Conservation (phyloP, 2,329 filamentous ascomycete genomes). For the Aspergillus amoenus region DNA sequence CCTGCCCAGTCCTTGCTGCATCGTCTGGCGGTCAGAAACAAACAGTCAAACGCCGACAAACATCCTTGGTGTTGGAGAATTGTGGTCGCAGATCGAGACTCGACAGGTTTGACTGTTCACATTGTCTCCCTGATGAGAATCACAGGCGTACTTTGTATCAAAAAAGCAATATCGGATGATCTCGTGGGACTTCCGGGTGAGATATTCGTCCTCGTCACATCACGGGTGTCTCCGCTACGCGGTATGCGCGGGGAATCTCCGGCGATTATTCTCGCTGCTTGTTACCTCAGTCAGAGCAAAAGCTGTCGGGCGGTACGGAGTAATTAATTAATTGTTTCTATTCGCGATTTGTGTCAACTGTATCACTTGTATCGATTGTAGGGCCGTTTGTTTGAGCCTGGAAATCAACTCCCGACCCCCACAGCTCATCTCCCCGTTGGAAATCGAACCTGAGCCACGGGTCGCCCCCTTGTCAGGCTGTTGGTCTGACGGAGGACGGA, state of each 20-base stretch:
- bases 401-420: not conserved
- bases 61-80: not conserved
- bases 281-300: not conserved
- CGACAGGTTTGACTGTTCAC: not conserved
- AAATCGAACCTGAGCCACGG: slow-evolving; percentile 8
- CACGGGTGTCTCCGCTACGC: slow-evolving; percentile 10
- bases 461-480: not conserved
- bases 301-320: not conserved
- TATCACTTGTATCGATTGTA: not conserved
- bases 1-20: not conserved
- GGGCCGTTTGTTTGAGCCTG: not conserved
- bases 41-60: slow-evolving; percentile 1
- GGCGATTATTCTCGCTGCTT: slow-evolving; percentile 8
- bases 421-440: not conserved
- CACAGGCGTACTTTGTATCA: slow-evolving; percentile 2
- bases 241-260: slow-evolving; percentile 18
- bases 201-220: not conserved
- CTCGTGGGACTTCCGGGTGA: slow-evolving; percentile 9
- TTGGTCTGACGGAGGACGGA: not conserved
- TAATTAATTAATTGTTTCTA: not conserved
- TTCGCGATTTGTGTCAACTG: not conserved
- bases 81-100: not conserved
- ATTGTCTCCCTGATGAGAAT: not conserved
- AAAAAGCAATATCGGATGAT: slow-evolving; percentile 2
- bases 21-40: slow-evolving; percentile 7